Evolutionary conservation across 2,329 filamentous ascomycete genomes (phyloP).

Genomic region (Sporothrix inflata): DNA sequence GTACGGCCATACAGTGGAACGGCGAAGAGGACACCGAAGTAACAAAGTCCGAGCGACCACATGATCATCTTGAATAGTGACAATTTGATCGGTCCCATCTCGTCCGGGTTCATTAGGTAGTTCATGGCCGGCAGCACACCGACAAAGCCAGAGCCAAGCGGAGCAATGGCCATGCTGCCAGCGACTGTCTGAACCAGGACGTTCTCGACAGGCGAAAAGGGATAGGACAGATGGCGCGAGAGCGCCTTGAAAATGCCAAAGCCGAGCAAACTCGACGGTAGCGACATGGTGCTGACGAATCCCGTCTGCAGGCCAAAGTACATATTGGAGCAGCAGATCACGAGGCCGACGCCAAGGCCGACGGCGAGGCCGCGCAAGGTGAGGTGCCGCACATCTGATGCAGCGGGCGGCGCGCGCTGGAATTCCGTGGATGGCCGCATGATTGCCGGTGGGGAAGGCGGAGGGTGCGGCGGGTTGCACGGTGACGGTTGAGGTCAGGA

Average conservation of each 20-base stretch:
- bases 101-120: constrained; percentile 75
- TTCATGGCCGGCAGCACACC: constrained; percentile 93
- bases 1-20: constrained; percentile 68
- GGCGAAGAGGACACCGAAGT: constrained; percentile 96
- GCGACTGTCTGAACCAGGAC: constrained; percentile 96
- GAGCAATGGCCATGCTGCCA: constrained; percentile 95
- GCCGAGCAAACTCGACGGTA: constrained; percentile 92
- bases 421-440: constrained; percentile 27
- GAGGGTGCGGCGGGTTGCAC: neutral
- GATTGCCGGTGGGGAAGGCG: neutral
- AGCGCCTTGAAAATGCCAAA: constrained; percentile 90
- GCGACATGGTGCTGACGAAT: constrained; percentile 79
- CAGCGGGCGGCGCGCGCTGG: constrained; percentile 25
- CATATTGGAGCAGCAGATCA: constrained; percentile 97
- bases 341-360: constrained; percentile 79
- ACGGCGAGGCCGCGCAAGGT: constrained; percentile 79
- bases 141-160: constrained; percentile 91
- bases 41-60: constrained; percentile 91
- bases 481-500: neutral
- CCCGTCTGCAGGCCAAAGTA: constrained; percentile 79
- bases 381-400: constrained; percentile 67
- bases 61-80: constrained; percentile 77
- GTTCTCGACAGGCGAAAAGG: constrained; percentile 94
- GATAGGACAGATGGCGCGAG: constrained; percentile 70
- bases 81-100: constrained; percentile 75